Evolutionary conservation across 1,139 yeast species (phyloP).

Genomic region (Magnusiomyces paraingens): DNA sequence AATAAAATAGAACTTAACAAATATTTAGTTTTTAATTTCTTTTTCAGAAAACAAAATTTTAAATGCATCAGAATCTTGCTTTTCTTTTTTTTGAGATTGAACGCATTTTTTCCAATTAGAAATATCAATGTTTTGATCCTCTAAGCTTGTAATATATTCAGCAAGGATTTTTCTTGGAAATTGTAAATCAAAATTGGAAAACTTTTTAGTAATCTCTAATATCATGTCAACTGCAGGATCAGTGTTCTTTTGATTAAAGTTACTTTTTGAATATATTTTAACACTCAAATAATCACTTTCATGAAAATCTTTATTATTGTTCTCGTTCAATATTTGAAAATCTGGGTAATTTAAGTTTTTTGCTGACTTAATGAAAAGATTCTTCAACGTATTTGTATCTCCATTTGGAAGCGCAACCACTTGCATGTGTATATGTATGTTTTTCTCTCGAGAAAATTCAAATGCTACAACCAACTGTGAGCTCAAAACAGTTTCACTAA

Average conservation of each 20-base stretch:
- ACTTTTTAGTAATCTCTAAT: slow-evolving; percentile 1
- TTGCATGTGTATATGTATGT: slow-evolving; percentile 35
- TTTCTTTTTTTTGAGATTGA: slow-evolving; percentile 54
- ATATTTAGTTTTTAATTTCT: background rate
- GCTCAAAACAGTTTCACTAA: slow-evolving; percentile 20
- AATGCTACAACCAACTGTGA: slow-evolving; percentile 24
- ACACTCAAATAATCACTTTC: slow-evolving; percentile 21
- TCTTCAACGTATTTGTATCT: slow-evolving; percentile 16
- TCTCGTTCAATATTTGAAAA: background rate
- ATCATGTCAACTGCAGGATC: background rate
- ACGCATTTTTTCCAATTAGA: slow-evolving; percentile 70
- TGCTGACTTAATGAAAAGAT: slow-evolving; percentile 23
- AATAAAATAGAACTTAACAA: no score
- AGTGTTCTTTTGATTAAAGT: slow-evolving; percentile 5
- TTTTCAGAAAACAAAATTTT: slow-evolving; percentile 31
- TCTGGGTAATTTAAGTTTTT: slow-evolving; percentile 10
- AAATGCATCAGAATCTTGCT: slow-evolving; percentile 51
- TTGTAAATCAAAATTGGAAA: slow-evolving; percentile 50
- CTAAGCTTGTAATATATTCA: slow-evolving; percentile 34
- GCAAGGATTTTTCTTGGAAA: slow-evolving; percentile 78
- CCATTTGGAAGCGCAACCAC: slow-evolving; percentile 29
- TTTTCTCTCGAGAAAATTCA: slow-evolving; percentile 30
- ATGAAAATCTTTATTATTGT: slow-evolving; percentile 11
- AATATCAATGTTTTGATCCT: slow-evolving; percentile 29
- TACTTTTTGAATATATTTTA: slow-evolving; percentile 14